phyloP scores from a whole-genome alignment of 2,329 filamentous ascomycete genomes.

The Mollisiaceae sp. region DNA sequence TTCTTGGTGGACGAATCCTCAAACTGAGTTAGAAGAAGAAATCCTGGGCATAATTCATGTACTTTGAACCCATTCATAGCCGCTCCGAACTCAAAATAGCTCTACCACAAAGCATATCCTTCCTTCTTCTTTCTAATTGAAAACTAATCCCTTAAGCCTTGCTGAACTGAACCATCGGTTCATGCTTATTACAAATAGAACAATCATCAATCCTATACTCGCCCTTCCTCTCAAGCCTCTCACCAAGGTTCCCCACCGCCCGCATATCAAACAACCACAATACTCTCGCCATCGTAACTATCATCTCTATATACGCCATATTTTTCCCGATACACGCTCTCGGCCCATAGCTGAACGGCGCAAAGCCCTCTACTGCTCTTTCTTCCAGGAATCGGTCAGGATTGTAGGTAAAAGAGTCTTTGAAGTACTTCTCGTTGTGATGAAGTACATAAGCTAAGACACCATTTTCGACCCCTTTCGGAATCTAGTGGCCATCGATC shows the following conservation, averaged over 20 bases:
- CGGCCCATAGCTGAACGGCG: slow-evolving; percentile 34
- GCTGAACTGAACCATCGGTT: slow-evolving; percentile 14
- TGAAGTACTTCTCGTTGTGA: slow-evolving; percentile 51
- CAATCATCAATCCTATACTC: slow-evolving; percentile 15
- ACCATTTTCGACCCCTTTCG: slow-evolving; percentile 50
- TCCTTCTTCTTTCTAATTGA: not conserved
- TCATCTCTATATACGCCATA: slow-evolving; percentile 34
- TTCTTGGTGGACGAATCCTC: too few relatives aligned
- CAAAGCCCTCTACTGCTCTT: slow-evolving; percentile 31
- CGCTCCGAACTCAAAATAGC: too few relatives aligned
- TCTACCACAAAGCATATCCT: not conserved
- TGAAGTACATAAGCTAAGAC: slow-evolving; percentile 52
- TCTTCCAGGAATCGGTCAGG: slow-evolving; percentile 53
- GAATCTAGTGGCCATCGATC: slow-evolving; percentile 41
- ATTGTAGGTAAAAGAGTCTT: slow-evolving; percentile 46
- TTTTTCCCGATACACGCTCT: slow-evolving; percentile 36
- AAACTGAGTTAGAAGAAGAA: not conserved
- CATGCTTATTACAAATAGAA: slow-evolving; percentile 14
- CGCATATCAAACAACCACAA: slow-evolving; percentile 35
- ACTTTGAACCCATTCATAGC: too few relatives aligned
- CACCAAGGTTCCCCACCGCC: not conserved
- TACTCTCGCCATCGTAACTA: slow-evolving; percentile 29
- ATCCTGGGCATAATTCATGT: not conserved
- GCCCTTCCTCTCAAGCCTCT: not conserved
- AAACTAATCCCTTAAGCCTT: not conserved